phyloP scores from a whole-genome alignment of 805 yeast species.

The Millerozyma acaciae region DNA sequence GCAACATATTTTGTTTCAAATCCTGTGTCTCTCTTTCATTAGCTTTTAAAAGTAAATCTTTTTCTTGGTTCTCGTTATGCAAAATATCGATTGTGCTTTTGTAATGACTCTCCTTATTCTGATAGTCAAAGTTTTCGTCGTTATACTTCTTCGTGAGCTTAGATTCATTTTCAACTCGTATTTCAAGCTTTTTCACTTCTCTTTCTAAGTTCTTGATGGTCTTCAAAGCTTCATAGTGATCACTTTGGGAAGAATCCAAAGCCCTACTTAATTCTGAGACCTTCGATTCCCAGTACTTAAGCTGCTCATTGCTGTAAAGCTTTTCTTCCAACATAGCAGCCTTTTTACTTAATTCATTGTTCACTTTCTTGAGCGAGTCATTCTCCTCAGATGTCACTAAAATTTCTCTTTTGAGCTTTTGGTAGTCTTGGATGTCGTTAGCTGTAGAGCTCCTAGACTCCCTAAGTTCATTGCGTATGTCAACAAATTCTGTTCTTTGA shows the following conservation, averaged over 20 bases:
- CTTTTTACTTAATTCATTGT: constrained; percentile 46
- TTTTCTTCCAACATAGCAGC: constrained; percentile 46
- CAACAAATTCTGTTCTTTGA: constrained; percentile 30
- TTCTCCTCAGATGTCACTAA: constrained; percentile 64
- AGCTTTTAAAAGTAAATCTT: constrained; percentile 42
- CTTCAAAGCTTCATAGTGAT: constrained; percentile 51
- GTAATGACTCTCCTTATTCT: constrained; percentile 44
- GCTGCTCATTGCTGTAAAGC: constrained; percentile 48
- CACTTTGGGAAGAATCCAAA: constrained; percentile 44
- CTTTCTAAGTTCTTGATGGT: constrained; percentile 48
- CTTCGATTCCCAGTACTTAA: constrained; percentile 58
- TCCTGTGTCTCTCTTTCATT: constrained; percentile 56
- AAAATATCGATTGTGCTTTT: constrained; percentile 37
- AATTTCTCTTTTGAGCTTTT: constrained; percentile 44
- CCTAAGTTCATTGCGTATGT: constrained; percentile 31
- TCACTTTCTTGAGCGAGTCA: constrained; percentile 54
- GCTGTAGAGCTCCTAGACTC: constrained; percentile 24
- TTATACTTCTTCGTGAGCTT: constrained; percentile 49
- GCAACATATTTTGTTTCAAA: constrained; percentile 48
- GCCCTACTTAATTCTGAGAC: constrained; percentile 50
- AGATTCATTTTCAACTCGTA: constrained; percentile 48
- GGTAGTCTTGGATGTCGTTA: constrained; percentile 33
- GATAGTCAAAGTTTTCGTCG: constrained; percentile 56
- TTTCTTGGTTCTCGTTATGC: constrained; percentile 36
- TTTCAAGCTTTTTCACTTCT: constrained; percentile 49